Conservation (phyloP, 2,329 filamentous ascomycete species). For the Penicillium sp. region DNA sequence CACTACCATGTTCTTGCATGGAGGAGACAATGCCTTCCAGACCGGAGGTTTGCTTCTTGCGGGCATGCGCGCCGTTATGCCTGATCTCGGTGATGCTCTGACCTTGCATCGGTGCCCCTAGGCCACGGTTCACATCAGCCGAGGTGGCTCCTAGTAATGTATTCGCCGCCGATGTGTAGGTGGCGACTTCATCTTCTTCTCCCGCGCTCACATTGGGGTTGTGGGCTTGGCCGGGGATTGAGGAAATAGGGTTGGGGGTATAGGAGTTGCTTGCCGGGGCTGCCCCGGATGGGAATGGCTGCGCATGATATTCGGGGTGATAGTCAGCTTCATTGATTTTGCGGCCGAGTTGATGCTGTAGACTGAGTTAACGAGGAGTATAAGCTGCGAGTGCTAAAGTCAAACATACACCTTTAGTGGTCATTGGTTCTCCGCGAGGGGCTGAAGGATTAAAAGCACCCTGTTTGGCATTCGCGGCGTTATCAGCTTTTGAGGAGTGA, state of each 20-base stretch:
- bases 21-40: constrained; percentile 47
- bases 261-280: constrained; percentile 58
- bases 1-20: constrained; percentile 19
- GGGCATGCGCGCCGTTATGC: constrained; percentile 47
- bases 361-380: constrained; percentile 16
- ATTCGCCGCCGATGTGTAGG: constrained; percentile 45
- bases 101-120: constrained; percentile 54
- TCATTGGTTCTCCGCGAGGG: constrained; percentile 54
- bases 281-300: constrained; percentile 62
- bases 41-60: constrained; percentile 45
- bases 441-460: constrained; percentile 58
- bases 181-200: constrained; percentile 43
- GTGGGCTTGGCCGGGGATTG: constrained; percentile 37
- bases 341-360: constrained; percentile 63
- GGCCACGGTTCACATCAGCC: constrained; percentile 53
- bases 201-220: constrained; percentile 41
- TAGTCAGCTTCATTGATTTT: constrained; percentile 56
- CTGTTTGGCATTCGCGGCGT: constrained; percentile 51
- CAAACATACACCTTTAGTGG: constrained; percentile 54
- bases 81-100: constrained; percentile 50
- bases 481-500: constrained; percentile 49
- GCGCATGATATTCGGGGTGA: constrained; percentile 63
- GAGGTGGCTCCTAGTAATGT: constrained; percentile 56
- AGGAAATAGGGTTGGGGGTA: constrained; percentile 39
- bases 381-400: not conserved